phyloP scores from a whole-genome alignment of 2,329 filamentous ascomycete genomes.

The Cladorrhinum sp. region DNA sequence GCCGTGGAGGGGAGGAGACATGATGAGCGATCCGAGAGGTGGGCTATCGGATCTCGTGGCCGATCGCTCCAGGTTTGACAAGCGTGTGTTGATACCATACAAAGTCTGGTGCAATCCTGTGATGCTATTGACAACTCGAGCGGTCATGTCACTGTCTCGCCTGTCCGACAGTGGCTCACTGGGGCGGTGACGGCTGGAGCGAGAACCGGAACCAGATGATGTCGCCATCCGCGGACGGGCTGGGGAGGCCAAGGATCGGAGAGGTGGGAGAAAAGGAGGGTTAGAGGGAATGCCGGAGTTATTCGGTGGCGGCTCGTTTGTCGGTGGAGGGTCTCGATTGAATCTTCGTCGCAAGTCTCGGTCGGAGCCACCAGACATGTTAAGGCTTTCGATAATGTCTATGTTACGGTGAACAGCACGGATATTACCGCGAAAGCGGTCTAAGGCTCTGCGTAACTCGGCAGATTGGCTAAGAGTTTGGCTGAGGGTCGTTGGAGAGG shows the following conservation, averaged over 20 bases:
- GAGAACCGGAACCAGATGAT: conserved; percentile 24
- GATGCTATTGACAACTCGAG: not conserved
- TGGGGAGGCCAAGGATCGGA: conserved; percentile 35
- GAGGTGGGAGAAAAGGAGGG: conserved; percentile 36
- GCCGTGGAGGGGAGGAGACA: conserved; percentile 36
- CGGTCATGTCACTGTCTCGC: conserved; percentile 16
- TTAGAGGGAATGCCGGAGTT: conserved; percentile 17
- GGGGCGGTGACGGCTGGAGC: conserved; percentile 26
- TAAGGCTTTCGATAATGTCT: conserved; percentile 20
- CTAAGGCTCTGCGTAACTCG: conserved; percentile 34
- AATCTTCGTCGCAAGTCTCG: conserved; percentile 37
- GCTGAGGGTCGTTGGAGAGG: conserved; percentile 11
- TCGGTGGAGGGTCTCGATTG: conserved; percentile 33
- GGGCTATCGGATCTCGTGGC: not conserved
- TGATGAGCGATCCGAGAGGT: conserved; percentile 5
- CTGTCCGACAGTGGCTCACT: conserved; percentile 31
- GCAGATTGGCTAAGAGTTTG: not conserved
- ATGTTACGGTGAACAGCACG: not conserved
- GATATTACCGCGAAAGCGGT: conserved; percentile 21
- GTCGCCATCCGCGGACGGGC: conserved; percentile 28
- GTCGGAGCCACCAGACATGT: conserved; percentile 37
- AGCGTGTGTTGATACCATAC: not conserved
- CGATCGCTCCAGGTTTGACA: not conserved
- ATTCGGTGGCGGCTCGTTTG: conserved; percentile 25
- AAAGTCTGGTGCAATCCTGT: not conserved